Base-by-base conservation (phyloP, 2,329 filamentous ascomycete species). In the Aciculosporium take region DNA sequence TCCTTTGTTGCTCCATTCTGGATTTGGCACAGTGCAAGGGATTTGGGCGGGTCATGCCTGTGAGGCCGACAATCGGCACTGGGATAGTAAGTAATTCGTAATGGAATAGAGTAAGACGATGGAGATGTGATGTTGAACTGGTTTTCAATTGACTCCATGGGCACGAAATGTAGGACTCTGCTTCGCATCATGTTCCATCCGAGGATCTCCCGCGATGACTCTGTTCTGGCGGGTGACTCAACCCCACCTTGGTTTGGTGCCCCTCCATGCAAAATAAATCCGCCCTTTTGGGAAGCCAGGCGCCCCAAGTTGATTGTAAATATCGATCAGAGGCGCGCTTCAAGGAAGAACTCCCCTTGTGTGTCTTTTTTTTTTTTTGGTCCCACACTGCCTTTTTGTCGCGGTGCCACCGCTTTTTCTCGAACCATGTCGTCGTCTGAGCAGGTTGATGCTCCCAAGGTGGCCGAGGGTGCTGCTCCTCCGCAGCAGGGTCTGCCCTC, bases 361-460 rank as follows among this genome's bases (percentile, higher is more conserved):
- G n/a, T 37, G 3, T 13, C 24, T 24, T 9, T 20, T 24, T 35
- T 24, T 24, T 3, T 6, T 9, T 47, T 49, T 48, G 46, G 45
- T 27, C 39, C 31, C n/a, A n/a, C n/a, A n/a, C n/a, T n/a, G n/a
- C n/a, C n/a, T n/a, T n/a, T n/a, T n/a, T n/a, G n/a, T n/a, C n/a
- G n/a, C n/a, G n/a, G n/a, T 27, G 17, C 12, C 13, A 18, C 34
- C 41, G 46, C 15, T 24, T 7, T 18, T 9, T 37, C 39, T 45
- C 43, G 47, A 51, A 54, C 46, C 49, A 64, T 63, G 61, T 58
- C 58, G 61, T 58, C 58, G 51, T 59, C 61, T 45, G 59, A 61
- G 49, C 57, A 56, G 56, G 56, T 50, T 50, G 59, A 56, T 40
- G 53, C 49, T 41, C 50, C 58, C 30, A 57, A 62, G 48, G 51